These are phyloP conservation scores for Coemansia javaensis DNA, from an alignment of 192 early-diverging fungal genomes.

Conservation along the genomic window DNA sequence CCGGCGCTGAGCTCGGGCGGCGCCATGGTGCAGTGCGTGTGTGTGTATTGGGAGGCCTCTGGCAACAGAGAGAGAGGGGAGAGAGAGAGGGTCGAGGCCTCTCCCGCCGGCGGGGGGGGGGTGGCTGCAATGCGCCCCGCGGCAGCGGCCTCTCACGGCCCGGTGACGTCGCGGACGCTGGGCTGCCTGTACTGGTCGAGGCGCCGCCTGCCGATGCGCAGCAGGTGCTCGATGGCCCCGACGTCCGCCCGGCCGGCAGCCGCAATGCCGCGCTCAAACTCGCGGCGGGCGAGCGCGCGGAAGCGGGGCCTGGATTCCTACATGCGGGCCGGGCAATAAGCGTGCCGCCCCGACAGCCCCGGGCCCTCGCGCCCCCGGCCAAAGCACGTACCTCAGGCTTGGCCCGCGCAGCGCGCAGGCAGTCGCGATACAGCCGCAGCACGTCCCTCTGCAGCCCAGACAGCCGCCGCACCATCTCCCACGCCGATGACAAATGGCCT, in stretches of 20 bases:
- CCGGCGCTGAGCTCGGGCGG: conserved; percentile 28
- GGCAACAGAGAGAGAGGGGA: conserved; percentile 1
- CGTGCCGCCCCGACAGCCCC: too few species aligned
- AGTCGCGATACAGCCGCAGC: conserved; percentile 63
- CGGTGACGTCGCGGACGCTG: conserved; percentile 56
- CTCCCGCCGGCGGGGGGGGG: too few species aligned
- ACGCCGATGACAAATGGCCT: conserved; percentile 1
- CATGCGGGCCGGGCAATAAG: too few species aligned
- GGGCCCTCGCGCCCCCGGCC: not conserved
- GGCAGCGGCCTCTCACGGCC: not conserved
- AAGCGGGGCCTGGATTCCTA: conserved; percentile 61
- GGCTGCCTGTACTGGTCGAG: conserved; percentile 59
- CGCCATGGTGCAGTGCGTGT: conserved; percentile 9
- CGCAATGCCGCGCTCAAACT: conserved; percentile 57
- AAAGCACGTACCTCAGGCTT: conserved; percentile 55
- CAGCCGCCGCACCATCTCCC: conserved; percentile 30
- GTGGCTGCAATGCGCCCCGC: too few species aligned
- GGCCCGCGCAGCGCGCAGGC: conserved; percentile 58
- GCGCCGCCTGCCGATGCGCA: conserved; percentile 60
- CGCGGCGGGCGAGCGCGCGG: conserved; percentile 60
- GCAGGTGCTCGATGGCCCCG: conserved; percentile 64
- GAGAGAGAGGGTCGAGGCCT: too few species aligned
- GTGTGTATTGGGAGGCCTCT: not conserved
- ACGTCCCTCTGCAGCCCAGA: conserved; percentile 67
- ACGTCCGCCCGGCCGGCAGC: conserved; percentile 56